A percentile compares a stretch with the other conserved stretches of the same genome.
phyloP scores from a whole-genome alignment of 148 eudicot genomes.

The Mesembryanthemum crystallinum region DNA sequence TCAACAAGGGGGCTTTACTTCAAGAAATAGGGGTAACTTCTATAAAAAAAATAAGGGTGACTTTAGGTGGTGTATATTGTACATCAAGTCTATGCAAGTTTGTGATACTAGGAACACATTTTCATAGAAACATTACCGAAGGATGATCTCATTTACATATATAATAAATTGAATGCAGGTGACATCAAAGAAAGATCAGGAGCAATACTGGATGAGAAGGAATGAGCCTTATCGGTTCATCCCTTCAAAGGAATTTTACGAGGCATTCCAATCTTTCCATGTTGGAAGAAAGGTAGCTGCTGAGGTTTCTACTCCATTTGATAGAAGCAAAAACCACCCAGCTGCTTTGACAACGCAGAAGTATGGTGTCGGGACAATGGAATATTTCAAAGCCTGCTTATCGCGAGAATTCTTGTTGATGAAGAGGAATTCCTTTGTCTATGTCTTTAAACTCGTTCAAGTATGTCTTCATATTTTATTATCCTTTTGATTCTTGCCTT shows the following conservation, averaged over 20 bases:
- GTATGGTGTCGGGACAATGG: conserved; percentile 49
- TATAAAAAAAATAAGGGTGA: too few relatives aligned
- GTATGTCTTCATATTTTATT: conserved; percentile 26
- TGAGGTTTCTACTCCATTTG: conserved; percentile 53
- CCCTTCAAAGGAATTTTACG: conserved; percentile 55
- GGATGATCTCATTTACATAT: background rate
- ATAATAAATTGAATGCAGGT: conserved; percentile 37
- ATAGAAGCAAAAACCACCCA: conserved; percentile 62
- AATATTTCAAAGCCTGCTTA: conserved; percentile 52
- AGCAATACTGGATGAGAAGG: conserved; percentile 55
- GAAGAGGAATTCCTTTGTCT: conserved; percentile 77
- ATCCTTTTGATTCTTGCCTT: background rate
- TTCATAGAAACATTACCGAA: background rate
- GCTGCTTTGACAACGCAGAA: conserved; percentile 64
- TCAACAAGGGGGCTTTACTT: too few relatives aligned
- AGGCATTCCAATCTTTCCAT: conserved; percentile 68
- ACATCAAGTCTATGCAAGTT: too few relatives aligned
- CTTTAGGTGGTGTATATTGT: too few relatives aligned
- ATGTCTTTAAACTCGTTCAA: conserved; percentile 51
- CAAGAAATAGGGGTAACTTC: too few relatives aligned
- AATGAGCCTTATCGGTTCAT: conserved; percentile 61
- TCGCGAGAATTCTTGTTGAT: conserved; percentile 61
- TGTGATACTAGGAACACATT: too few relatives aligned
- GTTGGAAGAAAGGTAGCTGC: conserved; percentile 44
- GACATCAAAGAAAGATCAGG: conserved; percentile 79